Percentiles rank a stretch among this genome's conserved stretches.
Evolutionary conservation across 2,329 filamentous ascomycete genomes (phyloP).

Genomic region (Trichophyton equinum): DNA sequence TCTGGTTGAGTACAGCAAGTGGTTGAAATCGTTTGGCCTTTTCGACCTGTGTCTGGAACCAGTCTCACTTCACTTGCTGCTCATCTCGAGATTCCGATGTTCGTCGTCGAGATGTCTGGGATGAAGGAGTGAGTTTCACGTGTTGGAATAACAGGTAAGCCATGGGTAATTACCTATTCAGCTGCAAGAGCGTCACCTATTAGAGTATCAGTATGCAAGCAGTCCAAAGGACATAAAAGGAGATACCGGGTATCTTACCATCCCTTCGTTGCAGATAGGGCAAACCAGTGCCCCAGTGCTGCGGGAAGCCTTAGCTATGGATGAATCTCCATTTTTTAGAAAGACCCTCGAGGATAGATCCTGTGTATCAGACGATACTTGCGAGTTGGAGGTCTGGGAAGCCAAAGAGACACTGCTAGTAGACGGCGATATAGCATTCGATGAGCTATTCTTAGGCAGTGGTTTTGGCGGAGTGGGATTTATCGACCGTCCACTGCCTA

Average conservation of each 20-base stretch:
- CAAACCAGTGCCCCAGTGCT: conserved; percentile 61
- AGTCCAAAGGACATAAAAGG: neutral
- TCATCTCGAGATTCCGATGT: conserved; percentile 82
- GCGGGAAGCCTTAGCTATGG: conserved; percentile 33
- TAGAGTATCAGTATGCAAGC: conserved; percentile 5
- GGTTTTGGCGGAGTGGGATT: conserved; percentile 46
- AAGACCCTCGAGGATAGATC: conserved; percentile 75
- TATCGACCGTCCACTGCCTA: conserved; percentile 75
- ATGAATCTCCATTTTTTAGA: conserved; percentile 44
- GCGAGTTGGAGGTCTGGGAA: conserved; percentile 61
- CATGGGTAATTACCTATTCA: conserved; percentile 52
- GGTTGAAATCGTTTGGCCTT: conserved; percentile 92
- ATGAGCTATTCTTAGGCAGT: conserved; percentile 29
- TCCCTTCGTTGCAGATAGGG: conserved; percentile 97
- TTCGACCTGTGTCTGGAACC: conserved; percentile 89
- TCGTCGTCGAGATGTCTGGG: conserved; percentile 68
- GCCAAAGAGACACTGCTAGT: conserved; percentile 65
- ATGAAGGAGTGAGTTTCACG: conserved; percentile 6
- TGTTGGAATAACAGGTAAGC: conserved; percentile 14
- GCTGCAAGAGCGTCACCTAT: conserved; percentile 78
- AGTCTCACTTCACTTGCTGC: conserved; percentile 87
- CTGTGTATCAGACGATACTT: conserved; percentile 57
- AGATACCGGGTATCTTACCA: conserved; percentile 47
- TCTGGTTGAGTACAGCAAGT: conserved; percentile 81
- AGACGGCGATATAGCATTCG: conserved; percentile 46